Evolutionary conservation across 2,329 filamentous ascomycete species (phyloP), one percentile per base, ranked within the genome.

Genomic region (Saccharata proteae): DNA sequence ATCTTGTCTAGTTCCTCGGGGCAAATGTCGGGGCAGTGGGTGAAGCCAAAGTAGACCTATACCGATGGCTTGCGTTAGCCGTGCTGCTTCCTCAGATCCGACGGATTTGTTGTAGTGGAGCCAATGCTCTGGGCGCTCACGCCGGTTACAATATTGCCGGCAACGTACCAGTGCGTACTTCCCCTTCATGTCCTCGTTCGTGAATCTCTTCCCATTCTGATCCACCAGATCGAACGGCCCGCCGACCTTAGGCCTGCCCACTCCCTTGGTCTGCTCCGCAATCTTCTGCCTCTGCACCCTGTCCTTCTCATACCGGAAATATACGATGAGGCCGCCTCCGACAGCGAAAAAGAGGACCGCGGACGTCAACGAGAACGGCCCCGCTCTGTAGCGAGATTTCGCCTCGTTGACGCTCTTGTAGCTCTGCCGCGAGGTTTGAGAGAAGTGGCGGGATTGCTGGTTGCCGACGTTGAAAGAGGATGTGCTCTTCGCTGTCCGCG

Each of bases 1-100:
- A 98, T 94, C 66, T 98, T 98, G 64, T 98, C 90, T 47, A 98
- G 78, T 61, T 98, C 90, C 51, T 98, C 90, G 19, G 90, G 90
- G 64, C 90, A 98, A 54, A 98, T 98, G 55, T 98, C 90, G 15
- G 90, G 90, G 55, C 90, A 98, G 58, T 94, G 86, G 6, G 84
- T 88, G 69, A 98, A 98, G 48, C 90, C 90, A 54, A 98, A 98
- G 63, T 98, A 98, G 21, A 96, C 76, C 83, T 90, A 42, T 38
- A n/a, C n/a, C n/a, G n/a, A n/a, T n/a, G n/a, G n/a, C n/a, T n/a
- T n/a, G n/a, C n/a, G n/a, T n/a, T n/a, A n/a, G n/a, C n/a, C n/a
- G n/a, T n/a, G n/a, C 19, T 21, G 19, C 19, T n/a, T 21, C n/a
- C 19, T 21, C 7, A 7, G 7, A 7, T 21, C 7, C 19, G 19